Evolutionary conservation across 1,284 basidiomycete species (phyloP).

Genomic region (Cryptococcus neoformans): DNA sequence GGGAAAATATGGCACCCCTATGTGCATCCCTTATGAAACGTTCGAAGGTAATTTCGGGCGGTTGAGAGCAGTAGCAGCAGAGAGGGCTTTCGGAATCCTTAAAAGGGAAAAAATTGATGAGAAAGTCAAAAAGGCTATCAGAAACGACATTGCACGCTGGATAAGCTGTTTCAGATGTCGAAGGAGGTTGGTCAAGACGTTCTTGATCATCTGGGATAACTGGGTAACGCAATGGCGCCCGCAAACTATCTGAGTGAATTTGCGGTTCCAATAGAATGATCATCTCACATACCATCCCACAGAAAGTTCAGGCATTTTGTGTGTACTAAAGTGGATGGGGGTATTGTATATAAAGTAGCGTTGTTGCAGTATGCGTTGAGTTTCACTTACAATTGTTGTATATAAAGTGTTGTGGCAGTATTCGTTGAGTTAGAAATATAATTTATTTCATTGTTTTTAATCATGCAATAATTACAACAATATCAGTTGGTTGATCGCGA

Average conservation of each 20-base stretch:
- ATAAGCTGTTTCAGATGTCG: background rate
- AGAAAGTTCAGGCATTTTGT: too few species aligned
- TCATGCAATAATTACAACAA: too few species aligned
- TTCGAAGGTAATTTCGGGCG: background rate
- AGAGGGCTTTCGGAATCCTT: background rate
- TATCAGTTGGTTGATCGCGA: too few species aligned
- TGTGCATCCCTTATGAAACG: slow-evolving; percentile 5
- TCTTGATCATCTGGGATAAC: background rate
- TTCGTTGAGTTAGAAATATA: too few species aligned
- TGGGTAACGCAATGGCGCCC: background rate
- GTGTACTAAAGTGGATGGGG: too few species aligned
- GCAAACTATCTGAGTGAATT: slow-evolving; percentile 1
- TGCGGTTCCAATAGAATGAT: background rate
- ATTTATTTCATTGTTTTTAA: too few species aligned
- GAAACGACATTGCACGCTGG: background rate
- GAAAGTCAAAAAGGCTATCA: background rate
- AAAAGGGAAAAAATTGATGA: background rate
- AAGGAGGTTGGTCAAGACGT: background rate
- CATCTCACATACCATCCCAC: too few species aligned
- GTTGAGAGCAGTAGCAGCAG: background rate
- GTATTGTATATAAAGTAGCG: too few species aligned
- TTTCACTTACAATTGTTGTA: too few species aligned
- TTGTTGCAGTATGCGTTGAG: too few species aligned
- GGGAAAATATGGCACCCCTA: slow-evolving; percentile 39
- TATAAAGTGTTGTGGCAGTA: too few species aligned